These are phyloP conservation scores for Tulasnella sp. DNA, from an alignment of 768 basidiomycete genomes.

Conservation along the genomic window DNA sequence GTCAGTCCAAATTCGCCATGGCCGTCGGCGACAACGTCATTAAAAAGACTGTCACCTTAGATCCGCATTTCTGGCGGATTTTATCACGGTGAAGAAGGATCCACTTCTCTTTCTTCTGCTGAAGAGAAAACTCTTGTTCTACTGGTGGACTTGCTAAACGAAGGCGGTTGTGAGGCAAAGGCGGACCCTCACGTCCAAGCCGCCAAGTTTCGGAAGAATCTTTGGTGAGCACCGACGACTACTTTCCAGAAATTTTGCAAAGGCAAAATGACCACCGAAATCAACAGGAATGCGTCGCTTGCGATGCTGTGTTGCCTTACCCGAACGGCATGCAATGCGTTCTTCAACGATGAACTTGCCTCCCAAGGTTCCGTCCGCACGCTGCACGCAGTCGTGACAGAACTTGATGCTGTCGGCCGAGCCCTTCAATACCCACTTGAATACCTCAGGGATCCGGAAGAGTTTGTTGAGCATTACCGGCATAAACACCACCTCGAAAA, in stretches of 20 bases:
- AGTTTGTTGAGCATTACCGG: neutral
- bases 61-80: neutral
- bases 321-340: slow-evolving; percentile 52
- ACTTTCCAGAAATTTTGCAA: neutral
- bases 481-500: neutral
- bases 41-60: neutral
- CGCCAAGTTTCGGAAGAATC: slow-evolving; percentile 63
- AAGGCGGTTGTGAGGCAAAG: slow-evolving; percentile 54
- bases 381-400: neutral
- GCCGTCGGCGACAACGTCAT: neutral
- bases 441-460: neutral
- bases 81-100: neutral
- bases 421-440: slow-evolving; percentile 1
- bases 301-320: slow-evolving; percentile 58
- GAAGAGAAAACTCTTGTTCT: neutral
- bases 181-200: slow-evolving; percentile 64
- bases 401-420: slow-evolving; percentile 13
- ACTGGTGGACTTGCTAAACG: slow-evolving; percentile 50
- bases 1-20: neutral
- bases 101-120: neutral
- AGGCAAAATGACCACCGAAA: neutral
- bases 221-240: slow-evolving; percentile 47
- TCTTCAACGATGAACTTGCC: slow-evolving; percentile 55
- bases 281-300: slow-evolving; percentile 54
- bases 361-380: neutral